These are phyloP conservation scores for Mrakia frigida DNA, from an alignment of 768 basidiomycete genomes.

Conservation along the genomic window DNA sequence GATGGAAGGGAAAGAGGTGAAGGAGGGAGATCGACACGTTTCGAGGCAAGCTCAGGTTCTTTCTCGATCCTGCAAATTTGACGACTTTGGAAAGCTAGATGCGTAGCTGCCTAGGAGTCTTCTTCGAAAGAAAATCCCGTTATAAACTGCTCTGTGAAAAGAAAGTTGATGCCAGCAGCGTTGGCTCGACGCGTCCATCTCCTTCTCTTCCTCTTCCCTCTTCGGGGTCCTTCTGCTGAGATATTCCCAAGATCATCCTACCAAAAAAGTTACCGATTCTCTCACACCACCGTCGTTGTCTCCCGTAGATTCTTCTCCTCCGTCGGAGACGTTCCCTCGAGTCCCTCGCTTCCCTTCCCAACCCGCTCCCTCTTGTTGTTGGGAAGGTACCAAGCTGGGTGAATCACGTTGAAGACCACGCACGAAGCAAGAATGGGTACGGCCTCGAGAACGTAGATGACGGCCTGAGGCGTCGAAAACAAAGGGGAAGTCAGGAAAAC, in stretches of 20 bases:
- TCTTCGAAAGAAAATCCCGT: too few species aligned
- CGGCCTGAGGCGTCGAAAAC: neutral
- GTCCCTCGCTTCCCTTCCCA: neutral
- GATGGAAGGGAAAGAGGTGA: neutral
- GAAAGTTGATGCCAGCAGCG: too few species aligned
- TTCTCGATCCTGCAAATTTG: too few species aligned
- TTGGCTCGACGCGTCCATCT: too few species aligned
- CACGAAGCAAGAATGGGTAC: constrained; percentile 5
- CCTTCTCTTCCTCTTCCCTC: neutral
- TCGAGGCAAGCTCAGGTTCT: too few species aligned
- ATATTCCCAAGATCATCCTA: neutral
- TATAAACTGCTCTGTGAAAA: too few species aligned
- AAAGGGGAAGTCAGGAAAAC: neutral
- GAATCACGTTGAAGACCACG: constrained; percentile 22
- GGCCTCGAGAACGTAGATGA: constrained; percentile 16
- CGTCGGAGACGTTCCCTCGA: neutral
- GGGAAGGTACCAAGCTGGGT: constrained; percentile 9
- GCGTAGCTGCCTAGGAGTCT: too few species aligned
- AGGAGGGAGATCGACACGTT: too few species aligned
- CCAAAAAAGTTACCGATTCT: neutral
- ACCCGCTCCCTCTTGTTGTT: constrained; percentile 19
- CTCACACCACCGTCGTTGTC: neutral
- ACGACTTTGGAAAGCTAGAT: too few species aligned
- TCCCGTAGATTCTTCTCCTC: neutral
- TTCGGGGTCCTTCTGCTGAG: neutral